phyloP scores from a whole-genome alignment of 805 yeast species.

The Ogataea pilisensis region DNA sequence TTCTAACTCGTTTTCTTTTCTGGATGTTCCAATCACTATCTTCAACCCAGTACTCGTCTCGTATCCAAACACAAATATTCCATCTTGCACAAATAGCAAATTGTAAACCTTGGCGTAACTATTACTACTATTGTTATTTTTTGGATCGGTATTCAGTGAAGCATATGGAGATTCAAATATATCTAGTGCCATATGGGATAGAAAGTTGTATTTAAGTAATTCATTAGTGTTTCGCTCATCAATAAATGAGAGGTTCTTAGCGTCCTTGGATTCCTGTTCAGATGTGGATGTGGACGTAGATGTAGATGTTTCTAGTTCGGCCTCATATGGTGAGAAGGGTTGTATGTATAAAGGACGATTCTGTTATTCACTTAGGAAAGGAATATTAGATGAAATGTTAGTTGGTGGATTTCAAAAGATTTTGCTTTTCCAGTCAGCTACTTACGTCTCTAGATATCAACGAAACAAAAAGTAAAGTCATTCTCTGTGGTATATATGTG shows the following conservation, averaged over 20 bases:
- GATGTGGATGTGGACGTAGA: too few species aligned
- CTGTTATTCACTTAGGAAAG: slow-evolving; percentile 20
- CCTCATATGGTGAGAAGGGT: slow-evolving; percentile 37
- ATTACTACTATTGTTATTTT: not conserved
- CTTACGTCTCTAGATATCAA: slow-evolving; percentile 51
- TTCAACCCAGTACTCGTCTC: slow-evolving; percentile 68
- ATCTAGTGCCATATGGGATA: slow-evolving; percentile 75
- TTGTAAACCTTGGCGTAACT: slow-evolving; percentile 34
- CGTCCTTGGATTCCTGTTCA: not conserved
- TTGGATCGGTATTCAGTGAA: slow-evolving; percentile 29
- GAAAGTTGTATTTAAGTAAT: slow-evolving; percentile 58
- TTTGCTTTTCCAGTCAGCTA: not conserved
- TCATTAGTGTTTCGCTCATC: slow-evolving; percentile 36
- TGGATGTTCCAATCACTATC: slow-evolving; percentile 52
- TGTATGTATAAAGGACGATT: slow-evolving; percentile 60
- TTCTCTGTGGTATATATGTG: slow-evolving; percentile 2
- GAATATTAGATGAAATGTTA: slow-evolving; percentile 7
- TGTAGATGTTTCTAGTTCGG: slow-evolving; percentile 13
- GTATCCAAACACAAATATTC: slow-evolving; percentile 60
- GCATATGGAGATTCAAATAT: slow-evolving; percentile 51
- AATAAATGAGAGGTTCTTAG: slow-evolving; percentile 18
- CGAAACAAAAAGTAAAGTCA: slow-evolving; percentile 49
- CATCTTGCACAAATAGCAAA: slow-evolving; percentile 63
- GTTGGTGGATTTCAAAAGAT: not conserved
- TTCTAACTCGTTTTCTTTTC: slow-evolving; percentile 28